Conservation (phyloP, 1,139 yeast genomes). For the Blastobotrys apis region DNA sequence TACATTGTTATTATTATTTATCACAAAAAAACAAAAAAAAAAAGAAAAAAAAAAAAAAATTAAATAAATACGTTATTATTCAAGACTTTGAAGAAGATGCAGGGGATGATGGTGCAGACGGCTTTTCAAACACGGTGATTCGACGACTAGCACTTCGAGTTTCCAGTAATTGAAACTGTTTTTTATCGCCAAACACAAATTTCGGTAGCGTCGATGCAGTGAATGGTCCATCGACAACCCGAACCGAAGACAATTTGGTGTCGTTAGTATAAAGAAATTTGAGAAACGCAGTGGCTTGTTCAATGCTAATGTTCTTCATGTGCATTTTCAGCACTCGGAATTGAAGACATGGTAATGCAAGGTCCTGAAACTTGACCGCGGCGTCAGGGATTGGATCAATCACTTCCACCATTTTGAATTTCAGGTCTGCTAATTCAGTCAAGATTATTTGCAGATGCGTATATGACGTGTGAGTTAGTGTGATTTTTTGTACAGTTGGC, state of each 20-base stretch:
- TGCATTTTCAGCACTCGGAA: conserved; percentile 11
- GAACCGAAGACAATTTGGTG: conserved; percentile 1
- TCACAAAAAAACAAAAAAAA: not conserved
- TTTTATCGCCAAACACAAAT: not conserved
- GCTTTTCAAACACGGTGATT: conserved; percentile 3
- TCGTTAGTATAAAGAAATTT: not conserved
- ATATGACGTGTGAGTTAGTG: conserved; percentile 6
- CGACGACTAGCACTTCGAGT: not conserved
- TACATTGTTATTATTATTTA: not conserved
- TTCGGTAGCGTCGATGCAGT: conserved; percentile 2
- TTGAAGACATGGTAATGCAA: conserved; percentile 4
- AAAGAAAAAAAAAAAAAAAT: not conserved
- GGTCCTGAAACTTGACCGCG: conserved; percentile 4
- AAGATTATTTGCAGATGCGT: not conserved
- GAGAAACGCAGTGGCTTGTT: conserved; percentile 3
- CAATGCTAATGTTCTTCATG: conserved; percentile 7
- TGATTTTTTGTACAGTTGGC: conserved; percentile 9
- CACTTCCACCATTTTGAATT: conserved; percentile 11
- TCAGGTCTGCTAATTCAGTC: not conserved
- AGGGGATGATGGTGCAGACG: conserved; percentile 1
- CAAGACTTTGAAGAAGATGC: not conserved
- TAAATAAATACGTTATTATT: not conserved
- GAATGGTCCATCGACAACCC: conserved; percentile 10
- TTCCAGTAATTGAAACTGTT: conserved; percentile 6
- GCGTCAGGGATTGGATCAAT: conserved; percentile 9